Percentiles rank a stretch among this genome's conserved stretches.
Conservation (phyloP, 108 stramenopile species). For the Nitzschia sp. region DNA sequence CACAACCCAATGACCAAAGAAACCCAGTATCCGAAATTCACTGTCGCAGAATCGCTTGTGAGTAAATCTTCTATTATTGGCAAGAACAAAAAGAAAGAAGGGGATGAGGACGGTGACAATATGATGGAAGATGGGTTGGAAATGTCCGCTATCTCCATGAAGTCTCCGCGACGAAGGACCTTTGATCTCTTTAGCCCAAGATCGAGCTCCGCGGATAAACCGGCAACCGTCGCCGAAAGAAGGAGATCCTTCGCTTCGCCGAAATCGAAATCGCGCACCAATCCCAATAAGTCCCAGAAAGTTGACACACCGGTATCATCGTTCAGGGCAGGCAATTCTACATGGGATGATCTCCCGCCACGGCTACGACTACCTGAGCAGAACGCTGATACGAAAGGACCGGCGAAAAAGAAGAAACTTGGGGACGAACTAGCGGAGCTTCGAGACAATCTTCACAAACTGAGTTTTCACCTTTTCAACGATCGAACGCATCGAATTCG, state of each 20-base stretch:
- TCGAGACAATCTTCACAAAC: constrained; percentile 43
- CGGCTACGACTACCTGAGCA: constrained; percentile 32
- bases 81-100: not conserved
- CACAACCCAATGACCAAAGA: constrained; percentile 15
- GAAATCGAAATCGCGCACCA: not conserved
- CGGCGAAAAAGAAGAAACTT: constrained; percentile 24
- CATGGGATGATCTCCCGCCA: not conserved
- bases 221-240: not conserved
- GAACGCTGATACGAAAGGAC: constrained; percentile 31
- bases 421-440: constrained; percentile 42
- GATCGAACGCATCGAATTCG: constrained; percentile 38
- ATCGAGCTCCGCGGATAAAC: not conserved
- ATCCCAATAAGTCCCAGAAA: too few species aligned
- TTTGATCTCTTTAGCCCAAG: constrained; percentile 2
- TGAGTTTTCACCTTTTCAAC: constrained; percentile 43
- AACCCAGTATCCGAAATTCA: constrained; percentile 42
- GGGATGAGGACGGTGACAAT: constrained; percentile 2
- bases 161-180: not conserved
- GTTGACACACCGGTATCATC: too few species aligned
- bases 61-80: constrained; percentile 17
- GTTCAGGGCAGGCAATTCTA: not conserved
- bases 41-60: constrained; percentile 43
- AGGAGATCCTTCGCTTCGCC: not conserved
- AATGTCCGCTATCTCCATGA: not conserved
- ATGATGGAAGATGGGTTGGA: not conserved